Evolutionary conservation across 352 stramenopile species (phyloP).

Genomic region (Pythium brachiatum): DNA sequence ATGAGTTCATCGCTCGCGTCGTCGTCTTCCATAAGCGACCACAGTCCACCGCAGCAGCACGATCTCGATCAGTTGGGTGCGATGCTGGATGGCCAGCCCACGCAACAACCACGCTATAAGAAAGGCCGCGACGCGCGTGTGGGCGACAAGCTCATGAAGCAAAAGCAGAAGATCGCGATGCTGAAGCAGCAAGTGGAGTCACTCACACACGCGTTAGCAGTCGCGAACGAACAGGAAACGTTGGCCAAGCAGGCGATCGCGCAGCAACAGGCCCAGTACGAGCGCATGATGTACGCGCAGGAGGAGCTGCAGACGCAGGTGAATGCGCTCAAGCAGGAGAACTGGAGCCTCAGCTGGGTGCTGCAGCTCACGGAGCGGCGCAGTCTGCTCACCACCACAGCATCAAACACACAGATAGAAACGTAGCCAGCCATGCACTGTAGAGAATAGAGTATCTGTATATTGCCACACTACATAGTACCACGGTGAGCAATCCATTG

Average conservation of each 20-base stretch:
- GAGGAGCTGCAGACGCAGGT: constrained; percentile 51
- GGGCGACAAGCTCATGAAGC: constrained; percentile 34
- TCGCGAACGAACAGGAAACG: constrained; percentile 77
- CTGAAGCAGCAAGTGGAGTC: constrained; percentile 35
- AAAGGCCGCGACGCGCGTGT: constrained; percentile 15
- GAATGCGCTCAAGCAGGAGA: constrained; percentile 61
- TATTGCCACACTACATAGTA: neutral
- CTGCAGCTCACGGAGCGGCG: constrained; percentile 52
- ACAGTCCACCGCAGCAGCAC: constrained; percentile 10
- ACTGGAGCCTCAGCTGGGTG: constrained; percentile 65
- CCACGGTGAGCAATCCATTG: too few relatives aligned
- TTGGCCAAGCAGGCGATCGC: constrained; percentile 51
- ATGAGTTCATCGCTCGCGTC: constrained; percentile 24
- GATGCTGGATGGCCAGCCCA: neutral
- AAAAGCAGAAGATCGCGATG: constrained; percentile 41
- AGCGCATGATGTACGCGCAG: constrained; percentile 37
- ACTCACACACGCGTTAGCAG: constrained; percentile 48
- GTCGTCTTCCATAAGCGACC: constrained; percentile 25
- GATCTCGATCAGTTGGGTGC: constrained; percentile 19
- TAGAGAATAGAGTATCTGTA: neutral
- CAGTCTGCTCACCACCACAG: neutral
- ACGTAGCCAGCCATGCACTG: neutral
- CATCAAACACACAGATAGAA: neutral
- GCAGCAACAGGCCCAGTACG: constrained; percentile 30
- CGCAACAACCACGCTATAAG: neutral